Conservation (phyloP, 805 yeast genomes). For the Clavispora carvajalis region DNA sequence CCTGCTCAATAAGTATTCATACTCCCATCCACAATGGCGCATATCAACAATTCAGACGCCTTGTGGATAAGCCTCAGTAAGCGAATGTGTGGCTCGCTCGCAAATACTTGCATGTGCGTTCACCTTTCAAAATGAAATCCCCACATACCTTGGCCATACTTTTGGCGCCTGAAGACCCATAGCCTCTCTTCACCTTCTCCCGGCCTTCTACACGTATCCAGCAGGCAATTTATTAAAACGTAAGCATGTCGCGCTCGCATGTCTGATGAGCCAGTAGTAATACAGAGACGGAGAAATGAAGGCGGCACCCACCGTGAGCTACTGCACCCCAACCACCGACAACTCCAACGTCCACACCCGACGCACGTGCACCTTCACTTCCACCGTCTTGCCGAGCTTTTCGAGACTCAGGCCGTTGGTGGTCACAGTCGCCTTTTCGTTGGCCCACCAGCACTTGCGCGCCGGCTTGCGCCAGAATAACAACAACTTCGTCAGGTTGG, state of each 20-base stretch:
- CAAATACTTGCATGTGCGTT: no score
- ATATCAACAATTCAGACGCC: no score
- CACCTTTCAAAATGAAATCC: no score
- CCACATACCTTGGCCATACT: no score
- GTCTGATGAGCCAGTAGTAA: not conserved
- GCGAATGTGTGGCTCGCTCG: no score
- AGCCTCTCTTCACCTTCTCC: no score
- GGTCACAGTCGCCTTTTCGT: slow-evolving; percentile 46
- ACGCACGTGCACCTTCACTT: slow-evolving; percentile 74
- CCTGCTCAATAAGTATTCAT: no score
- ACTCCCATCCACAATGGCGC: no score
- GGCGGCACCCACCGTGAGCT: slow-evolving; percentile 3
- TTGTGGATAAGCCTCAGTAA: no score
- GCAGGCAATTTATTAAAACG: no score
- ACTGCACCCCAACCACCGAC: slow-evolving; percentile 80
- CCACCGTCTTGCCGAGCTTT: slow-evolving; percentile 20
- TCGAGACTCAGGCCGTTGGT: slow-evolving; percentile 22
- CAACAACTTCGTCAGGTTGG: slow-evolving; percentile 55
- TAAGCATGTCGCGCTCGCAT: not conserved
- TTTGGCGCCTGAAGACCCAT: no score
- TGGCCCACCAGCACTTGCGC: slow-evolving; percentile 97
- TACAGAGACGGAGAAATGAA: not conserved
- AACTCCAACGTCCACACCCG: slow-evolving; percentile 96
- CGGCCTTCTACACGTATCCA: no score
- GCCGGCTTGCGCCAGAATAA: slow-evolving; percentile 98